phyloP scores from a whole-genome alignment of 176 grass and related monocot genomes.

The Avena eriantha region DNA sequence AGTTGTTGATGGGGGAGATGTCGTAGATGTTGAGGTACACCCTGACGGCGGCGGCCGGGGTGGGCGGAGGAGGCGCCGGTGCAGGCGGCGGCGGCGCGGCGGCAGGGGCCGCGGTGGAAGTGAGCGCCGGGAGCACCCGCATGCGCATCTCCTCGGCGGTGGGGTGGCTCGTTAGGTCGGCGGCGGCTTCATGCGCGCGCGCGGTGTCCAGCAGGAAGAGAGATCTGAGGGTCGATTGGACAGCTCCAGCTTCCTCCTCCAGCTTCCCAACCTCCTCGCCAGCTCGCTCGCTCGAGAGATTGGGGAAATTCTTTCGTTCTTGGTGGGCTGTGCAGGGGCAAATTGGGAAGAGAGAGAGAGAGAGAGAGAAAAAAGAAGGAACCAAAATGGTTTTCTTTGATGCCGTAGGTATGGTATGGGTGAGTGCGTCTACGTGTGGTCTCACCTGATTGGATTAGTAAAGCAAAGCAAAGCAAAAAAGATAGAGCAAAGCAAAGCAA shows the following conservation, averaged over 20 bases:
- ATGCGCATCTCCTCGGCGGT: conserved; percentile 32
- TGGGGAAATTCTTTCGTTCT: neutral
- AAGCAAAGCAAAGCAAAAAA: neutral
- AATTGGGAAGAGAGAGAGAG: neutral
- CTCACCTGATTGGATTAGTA: neutral
- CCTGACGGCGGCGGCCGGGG: neutral
- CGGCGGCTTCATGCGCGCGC: neutral
- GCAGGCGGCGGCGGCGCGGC: neutral
- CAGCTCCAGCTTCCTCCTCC: neutral
- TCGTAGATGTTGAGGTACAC: conserved; percentile 94
- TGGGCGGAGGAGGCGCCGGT: neutral
- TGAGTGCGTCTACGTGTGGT: neutral
- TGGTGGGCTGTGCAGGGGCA: neutral
- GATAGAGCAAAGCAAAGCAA: neutral
- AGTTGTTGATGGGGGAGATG: conserved; percentile 87
- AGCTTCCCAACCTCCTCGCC: neutral
- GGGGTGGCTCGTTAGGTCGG: neutral
- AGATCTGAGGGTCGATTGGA: neutral
- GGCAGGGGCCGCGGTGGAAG: no score
- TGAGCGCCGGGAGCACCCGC: conserved; percentile 55
- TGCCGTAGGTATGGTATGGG: neutral
- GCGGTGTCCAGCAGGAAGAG: neutral
- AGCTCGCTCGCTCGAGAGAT: neutral
- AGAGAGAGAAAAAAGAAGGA: neutral
- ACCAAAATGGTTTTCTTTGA: neutral